These are phyloP conservation scores for Trypanosoma congolense DNA, from an alignment of 208 protist genomes.

Conservation along the genomic window DNA sequence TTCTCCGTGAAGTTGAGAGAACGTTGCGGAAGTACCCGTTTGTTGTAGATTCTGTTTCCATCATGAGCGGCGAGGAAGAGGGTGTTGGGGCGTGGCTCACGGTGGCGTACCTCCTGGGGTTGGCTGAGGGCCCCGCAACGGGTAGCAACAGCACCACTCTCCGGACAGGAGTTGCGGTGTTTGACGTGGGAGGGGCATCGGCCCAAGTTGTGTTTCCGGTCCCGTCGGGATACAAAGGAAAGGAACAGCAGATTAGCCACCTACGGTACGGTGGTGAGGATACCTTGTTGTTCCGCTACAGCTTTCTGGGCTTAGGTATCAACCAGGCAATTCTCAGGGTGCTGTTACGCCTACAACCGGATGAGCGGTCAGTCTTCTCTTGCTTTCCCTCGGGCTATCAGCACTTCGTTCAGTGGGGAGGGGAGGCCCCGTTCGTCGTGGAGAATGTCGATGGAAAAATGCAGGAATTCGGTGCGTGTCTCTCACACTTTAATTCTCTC, in stretches of 20 bases:
- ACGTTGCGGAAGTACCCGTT: constrained; percentile 28
- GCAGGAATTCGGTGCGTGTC: constrained; percentile 27
- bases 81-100: constrained; percentile 77
- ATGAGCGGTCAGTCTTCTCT: constrained; percentile 10
- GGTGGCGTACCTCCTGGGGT: constrained; percentile 71
- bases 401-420: constrained; percentile 2
- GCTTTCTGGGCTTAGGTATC: constrained; percentile 73
- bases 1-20: constrained; percentile 29
- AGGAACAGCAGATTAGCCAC: constrained; percentile 31
- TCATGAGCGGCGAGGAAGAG: constrained; percentile 70
- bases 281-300: constrained; percentile 62
- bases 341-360: background rate
- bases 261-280: constrained; percentile 7
- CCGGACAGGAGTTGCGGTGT: constrained; percentile 23
- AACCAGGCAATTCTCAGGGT: constrained; percentile 48
- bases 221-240: constrained; percentile 15
- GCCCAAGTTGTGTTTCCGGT: constrained; percentile 74
- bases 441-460: constrained; percentile 8
- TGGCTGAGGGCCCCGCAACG: constrained; percentile 3
- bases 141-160: background rate
- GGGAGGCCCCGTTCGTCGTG: background rate
- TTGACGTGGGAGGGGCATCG: constrained; percentile 84
- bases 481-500: constrained; percentile 15
- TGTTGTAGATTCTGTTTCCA: constrained; percentile 25
- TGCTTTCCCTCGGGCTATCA: constrained; percentile 23